phyloP scores from a whole-genome alignment of 2,329 filamentous ascomycete genomes.

The Pestalotiopsis sp. region DNA sequence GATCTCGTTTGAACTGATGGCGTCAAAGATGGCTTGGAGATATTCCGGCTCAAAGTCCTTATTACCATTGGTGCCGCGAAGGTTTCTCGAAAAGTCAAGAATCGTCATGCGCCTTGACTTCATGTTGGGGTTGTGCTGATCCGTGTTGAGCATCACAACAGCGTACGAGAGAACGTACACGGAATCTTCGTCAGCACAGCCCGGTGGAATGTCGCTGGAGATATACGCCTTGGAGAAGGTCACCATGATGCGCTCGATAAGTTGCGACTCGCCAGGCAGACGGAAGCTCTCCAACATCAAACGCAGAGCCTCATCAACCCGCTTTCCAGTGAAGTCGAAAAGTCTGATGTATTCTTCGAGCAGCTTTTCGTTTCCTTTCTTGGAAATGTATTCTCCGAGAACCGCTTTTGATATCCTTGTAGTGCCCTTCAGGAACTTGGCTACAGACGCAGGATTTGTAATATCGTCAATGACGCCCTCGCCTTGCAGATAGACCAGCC shows the following conservation, averaged over 20 bases:
- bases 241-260: constrained; percentile 91
- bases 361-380: constrained; percentile 83
- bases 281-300: constrained; percentile 90
- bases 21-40: constrained; percentile 83
- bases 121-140: constrained; percentile 93
- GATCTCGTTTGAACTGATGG: constrained; percentile 91
- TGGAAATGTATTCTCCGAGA: constrained; percentile 90
- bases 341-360: constrained; percentile 80
- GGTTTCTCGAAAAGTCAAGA: constrained; percentile 80
- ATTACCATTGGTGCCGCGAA: constrained; percentile 86
- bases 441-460: constrained; percentile 74
- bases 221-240: constrained; percentile 87
- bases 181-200: constrained; percentile 82
- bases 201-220: constrained; percentile 66
- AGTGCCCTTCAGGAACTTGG: constrained; percentile 86
- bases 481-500: constrained; percentile 81
- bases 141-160: constrained; percentile 96
- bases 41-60: constrained; percentile 84
- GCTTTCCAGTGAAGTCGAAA: constrained; percentile 87
- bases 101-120: constrained; percentile 83
- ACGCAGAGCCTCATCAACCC: constrained; percentile 87
- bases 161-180: constrained; percentile 92
- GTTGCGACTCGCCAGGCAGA: constrained; percentile 85
- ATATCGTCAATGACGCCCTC: constrained; percentile 83
- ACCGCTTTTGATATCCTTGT: constrained; percentile 86